Base-by-base conservation (phyloP, 2,329 filamentous ascomycete species). In the Neofusicoccum kwambonambiense region DNA sequence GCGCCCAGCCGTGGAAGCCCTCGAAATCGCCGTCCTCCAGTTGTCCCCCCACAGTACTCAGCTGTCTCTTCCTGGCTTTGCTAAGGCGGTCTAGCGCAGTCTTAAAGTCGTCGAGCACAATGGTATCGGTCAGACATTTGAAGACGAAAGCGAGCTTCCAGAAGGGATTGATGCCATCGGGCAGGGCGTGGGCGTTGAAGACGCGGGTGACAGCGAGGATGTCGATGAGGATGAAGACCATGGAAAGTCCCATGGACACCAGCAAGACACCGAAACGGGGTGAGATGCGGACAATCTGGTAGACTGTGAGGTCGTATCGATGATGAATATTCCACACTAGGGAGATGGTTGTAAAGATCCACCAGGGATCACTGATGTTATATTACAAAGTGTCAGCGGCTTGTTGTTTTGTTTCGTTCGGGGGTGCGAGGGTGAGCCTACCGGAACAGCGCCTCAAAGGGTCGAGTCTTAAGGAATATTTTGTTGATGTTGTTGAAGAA, bases 41-140 rank as follows among this genome's bases (percentile, higher is more conserved):
- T 5, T 45, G 13, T 4, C 3, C 6, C 15, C 41, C 41, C 11
- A n/a, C 31, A 4, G 22, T 49, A 50, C 62, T 57, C 6, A 64
- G 44, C 44, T 57, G 51, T 27, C 62, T 41, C 15, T 17, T 64
- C 31, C 52, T 56, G 4, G 44, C 44, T 31, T 57, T 54, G 27
- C 54, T 50, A 7, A 83, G 69, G 4, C 79, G 75, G 65, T 83
- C 81, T 27, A 83, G 72, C 0, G 81, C 81, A 3, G 86, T 88
- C 70, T 89, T 89, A 81, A 90, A 90, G 69, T 90, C 87, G 70
- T 90, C 87, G 11, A 90, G 82, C 60, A 90, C 83, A 60, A 90
- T 86, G 0, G 84, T 86, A 70, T 90, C 87, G 19, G 87, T 88
- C 52, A 89, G 80, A 67, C 87, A 89, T 75, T 89, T 89, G 80